Conservation (phyloP, 2,329 filamentous ascomycete species). For the Cercospora citrullina region DNA sequence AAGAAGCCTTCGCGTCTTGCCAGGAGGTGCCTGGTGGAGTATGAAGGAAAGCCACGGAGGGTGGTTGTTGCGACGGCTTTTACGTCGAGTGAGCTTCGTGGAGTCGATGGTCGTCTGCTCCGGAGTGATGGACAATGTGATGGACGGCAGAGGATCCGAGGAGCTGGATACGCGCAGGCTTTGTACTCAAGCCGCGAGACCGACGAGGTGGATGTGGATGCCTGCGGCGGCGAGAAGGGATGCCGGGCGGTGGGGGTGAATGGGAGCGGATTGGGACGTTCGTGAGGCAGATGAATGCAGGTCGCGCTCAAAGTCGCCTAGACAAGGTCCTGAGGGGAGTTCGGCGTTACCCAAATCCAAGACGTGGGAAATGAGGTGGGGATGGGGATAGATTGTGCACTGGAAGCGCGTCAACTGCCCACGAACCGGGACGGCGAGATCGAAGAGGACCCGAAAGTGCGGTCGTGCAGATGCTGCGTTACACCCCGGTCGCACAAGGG, state of each 20-base stretch:
- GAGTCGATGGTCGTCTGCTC: background rate
- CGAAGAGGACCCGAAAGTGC: constrained; percentile 46
- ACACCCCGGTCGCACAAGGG: constrained; percentile 40
- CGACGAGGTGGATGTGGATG: constrained; percentile 31
- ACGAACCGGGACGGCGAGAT: constrained; percentile 40
- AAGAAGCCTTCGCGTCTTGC: constrained; percentile 30
- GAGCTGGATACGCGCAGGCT: constrained; percentile 37
- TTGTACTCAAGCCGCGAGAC: constrained; percentile 40
- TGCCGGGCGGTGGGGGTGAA: constrained; percentile 23
- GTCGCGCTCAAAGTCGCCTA: constrained; percentile 46
- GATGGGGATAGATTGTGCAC: constrained; percentile 17
- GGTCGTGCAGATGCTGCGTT: constrained; percentile 52
- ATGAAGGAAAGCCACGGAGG: constrained; percentile 38
- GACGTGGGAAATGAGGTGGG: constrained; percentile 44
- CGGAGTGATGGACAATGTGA: constrained; percentile 28
- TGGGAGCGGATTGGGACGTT: constrained; percentile 30
- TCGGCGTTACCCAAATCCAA: constrained; percentile 38
- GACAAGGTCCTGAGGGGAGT: constrained; percentile 43
- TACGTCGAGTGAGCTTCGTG: constrained; percentile 12
- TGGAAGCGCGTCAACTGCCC: constrained; percentile 24
- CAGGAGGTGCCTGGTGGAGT: constrained; percentile 35
- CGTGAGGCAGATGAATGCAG: constrained; percentile 48
- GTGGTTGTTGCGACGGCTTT: constrained; percentile 28
- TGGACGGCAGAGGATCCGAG: constrained; percentile 35
- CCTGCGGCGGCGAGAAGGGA: constrained; percentile 30